phyloP scores from a whole-genome alignment of 108 stramenopile species.

The Conticribra guillardii region DNA sequence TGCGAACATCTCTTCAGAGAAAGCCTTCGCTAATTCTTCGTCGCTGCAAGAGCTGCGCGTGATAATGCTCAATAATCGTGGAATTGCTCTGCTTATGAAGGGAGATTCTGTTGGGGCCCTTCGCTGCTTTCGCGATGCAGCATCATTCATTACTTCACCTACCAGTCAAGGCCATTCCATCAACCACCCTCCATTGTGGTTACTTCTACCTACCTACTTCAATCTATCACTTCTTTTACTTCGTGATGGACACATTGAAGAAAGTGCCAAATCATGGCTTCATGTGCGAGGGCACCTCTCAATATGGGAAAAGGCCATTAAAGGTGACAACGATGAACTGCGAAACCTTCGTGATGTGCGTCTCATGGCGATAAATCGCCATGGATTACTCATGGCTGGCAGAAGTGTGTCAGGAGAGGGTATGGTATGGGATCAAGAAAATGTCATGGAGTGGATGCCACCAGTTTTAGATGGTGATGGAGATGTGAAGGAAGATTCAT shows the following conservation, averaged over 20 bases:
- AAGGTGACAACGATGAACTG: conserved; percentile 26
- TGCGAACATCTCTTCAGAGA: not conserved
- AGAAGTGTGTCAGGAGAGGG: conserved; percentile 12
- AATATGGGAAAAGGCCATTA: conserved; percentile 41
- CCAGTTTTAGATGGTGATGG: conserved; percentile 17
- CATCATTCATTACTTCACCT: not conserved
- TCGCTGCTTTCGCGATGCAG: conserved; percentile 40
- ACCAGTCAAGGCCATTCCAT: not conserved
- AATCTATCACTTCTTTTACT: conserved; percentile 49
- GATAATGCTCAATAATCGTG: conserved; percentile 29
- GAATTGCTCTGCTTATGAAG: conserved; percentile 24
- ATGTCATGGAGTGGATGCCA: conserved; percentile 41
- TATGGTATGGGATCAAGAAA: conserved; percentile 20
- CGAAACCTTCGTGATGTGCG: conserved; percentile 14
- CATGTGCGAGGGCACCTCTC: conserved; percentile 27
- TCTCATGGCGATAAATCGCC: conserved; percentile 41
- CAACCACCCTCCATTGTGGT: conserved; percentile 20
- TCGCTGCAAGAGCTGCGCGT: conserved; percentile 25
- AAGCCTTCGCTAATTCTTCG: not conserved
- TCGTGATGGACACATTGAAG: conserved; percentile 44
- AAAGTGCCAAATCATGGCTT: conserved; percentile 45
- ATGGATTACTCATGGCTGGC: conserved; percentile 41
- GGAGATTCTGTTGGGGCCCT: conserved; percentile 43
- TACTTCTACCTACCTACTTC: conserved; percentile 41
- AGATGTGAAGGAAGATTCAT: conserved; percentile 18